A percentile compares a stretch with the other conserved stretches of the same genome.
phyloP scores from a whole-genome alignment of 805 yeast species.

The Candida nanaspora region DNA sequence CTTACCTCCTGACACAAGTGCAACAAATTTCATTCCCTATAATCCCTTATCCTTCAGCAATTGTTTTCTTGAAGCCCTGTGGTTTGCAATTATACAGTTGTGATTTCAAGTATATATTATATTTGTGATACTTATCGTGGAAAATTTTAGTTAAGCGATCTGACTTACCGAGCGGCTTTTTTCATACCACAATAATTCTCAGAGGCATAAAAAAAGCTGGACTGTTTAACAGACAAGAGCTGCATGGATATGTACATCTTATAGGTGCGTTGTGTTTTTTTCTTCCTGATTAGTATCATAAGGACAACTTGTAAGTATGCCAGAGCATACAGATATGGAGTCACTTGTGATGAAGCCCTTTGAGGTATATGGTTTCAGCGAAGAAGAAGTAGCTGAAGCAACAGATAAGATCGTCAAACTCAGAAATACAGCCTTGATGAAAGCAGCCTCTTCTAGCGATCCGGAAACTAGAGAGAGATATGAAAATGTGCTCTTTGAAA shows the following conservation, averaged over 20 bases:
- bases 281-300: too few species aligned
- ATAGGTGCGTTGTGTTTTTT: too few species aligned
- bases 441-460: constrained; percentile 17
- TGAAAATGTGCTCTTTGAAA: constrained; percentile 15
- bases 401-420: constrained; percentile 11
- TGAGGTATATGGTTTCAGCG: neutral
- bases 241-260: too few species aligned
- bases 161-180: neutral
- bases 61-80: constrained; percentile 3
- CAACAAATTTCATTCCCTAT: constrained; percentile 75
- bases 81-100: neutral
- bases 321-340: too few species aligned
- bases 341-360: neutral
- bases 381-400: constrained; percentile 8
- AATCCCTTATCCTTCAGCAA: constrained; percentile 2
- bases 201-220: too few species aligned
- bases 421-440: constrained; percentile 13
- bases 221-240: too few species aligned
- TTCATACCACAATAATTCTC: neutral
- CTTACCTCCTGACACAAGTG: constrained; percentile 91
- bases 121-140: neutral
- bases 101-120: too few species aligned
- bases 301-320: too few species aligned
- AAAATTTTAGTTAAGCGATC: neutral
- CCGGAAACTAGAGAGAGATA: constrained; percentile 9